Evolutionary conservation across 2,329 filamentous ascomycete genomes (phyloP), one percentile per base, ranked within the genome.

Genomic region (Colletotrichum falcatum): DNA sequence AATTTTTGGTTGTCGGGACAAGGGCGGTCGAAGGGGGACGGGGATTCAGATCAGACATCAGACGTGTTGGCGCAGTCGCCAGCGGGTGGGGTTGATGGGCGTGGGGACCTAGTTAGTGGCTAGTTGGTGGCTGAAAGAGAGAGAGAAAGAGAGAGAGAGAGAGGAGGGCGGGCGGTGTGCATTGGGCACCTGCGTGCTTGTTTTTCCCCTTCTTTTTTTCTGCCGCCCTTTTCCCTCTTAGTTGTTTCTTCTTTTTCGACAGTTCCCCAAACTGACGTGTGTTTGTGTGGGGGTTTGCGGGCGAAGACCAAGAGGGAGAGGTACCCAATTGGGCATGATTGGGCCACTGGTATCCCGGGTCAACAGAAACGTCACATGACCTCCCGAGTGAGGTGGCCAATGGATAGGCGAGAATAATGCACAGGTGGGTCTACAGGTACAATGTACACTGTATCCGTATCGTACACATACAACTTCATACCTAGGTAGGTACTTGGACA

Each of bases 1-100:
- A 59, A 58, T 33, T 71, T 71, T 59, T 71, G 69, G 69, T 71
- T 71, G 69, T 71, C 69, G 49, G 69, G 69, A 71, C 69, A 70
- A 70, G 69, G 58, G 53, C 44, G 59, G 9, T 18, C 20, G 37
- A 6, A 6, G 39, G 39, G 14, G 14, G 16, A 5, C 16, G 39
- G 6, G 16, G 37, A 5, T 5, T 3, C 5, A 20, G 39, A 42
- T 12, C 20, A 46, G 8, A 14, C 12, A 44, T 23, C 9, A 48
- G 49, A 33, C 23, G 42, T 20, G 2, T 9, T 20, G 44, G 26
- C 26, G 11, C 35, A 12, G 35, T 12, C 18, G 7, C 20, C 42
- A n/a, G 20, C 42, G 42, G 11, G 18, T n/a, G 42, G 18, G 18
- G 6, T n/a, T 44, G 42, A 6, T 42, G 16, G 39, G 39, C 18